Evolutionary conservation across 106 monocot genomes (phyloP).

Genomic region (Acanthochlamys bracteata): DNA sequence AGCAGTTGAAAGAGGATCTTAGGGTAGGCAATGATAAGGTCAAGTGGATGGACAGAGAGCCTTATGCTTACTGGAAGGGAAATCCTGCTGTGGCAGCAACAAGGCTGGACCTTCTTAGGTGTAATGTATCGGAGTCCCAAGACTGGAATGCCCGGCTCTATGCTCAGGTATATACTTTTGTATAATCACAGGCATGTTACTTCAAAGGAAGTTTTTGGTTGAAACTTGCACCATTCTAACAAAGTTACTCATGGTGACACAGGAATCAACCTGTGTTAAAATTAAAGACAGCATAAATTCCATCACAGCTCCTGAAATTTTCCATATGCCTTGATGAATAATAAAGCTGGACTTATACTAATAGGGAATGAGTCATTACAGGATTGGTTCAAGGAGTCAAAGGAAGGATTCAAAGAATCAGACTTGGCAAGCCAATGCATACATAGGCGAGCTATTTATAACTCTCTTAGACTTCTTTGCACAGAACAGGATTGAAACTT

Average conservation of each 20-base stretch:
- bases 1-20: conserved; percentile 26
- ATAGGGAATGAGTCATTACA: conserved; percentile 1
- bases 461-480: neutral
- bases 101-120: conserved; percentile 38
- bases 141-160: conserved; percentile 71
- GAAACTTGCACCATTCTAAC: neutral
- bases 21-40: conserved; percentile 34
- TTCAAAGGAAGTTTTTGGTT: neutral
- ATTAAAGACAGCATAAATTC: too few relatives aligned
- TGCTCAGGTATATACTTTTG: conserved; percentile 29
- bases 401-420: conserved; percentile 57
- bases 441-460: conserved; percentile 30
- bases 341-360: neutral
- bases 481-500: neutral
- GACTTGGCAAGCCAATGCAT: conserved; percentile 65
- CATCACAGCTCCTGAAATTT: too few relatives aligned
- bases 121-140: conserved; percentile 31
- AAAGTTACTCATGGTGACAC: neutral
- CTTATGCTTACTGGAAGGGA: conserved; percentile 78
- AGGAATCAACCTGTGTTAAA: neutral
- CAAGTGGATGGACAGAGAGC: conserved; percentile 55
- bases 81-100: conserved; percentile 41
- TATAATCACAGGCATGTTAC: neutral
- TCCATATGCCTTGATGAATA: too few relatives aligned
- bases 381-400: conserved; percentile 51